Evolutionary conservation across 2,329 filamentous ascomycete species (phyloP).

Genomic region (Graphilbum fragrans): DNA sequence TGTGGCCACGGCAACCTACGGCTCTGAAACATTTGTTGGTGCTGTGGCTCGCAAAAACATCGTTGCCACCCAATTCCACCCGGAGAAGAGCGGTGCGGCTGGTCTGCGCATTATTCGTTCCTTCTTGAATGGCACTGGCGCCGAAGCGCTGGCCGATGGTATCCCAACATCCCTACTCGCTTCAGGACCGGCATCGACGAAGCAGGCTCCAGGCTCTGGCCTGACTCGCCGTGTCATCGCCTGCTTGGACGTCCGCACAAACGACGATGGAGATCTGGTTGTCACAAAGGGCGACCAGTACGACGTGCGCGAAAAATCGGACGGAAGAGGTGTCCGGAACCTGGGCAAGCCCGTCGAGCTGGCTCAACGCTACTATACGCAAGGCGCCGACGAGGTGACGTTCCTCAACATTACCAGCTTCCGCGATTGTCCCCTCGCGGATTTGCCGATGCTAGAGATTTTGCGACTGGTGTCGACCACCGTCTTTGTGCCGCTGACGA

Average conservation of each 20-base stretch:
- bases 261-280: conserved; percentile 87
- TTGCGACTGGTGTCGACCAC: conserved; percentile 75
- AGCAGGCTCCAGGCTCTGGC: conserved; percentile 27
- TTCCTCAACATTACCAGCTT: conserved; percentile 99
- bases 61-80: conserved; percentile 91
- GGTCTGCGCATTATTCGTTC: conserved; percentile 74
- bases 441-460: conserved; percentile 93
- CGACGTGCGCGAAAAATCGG: conserved; percentile 83
- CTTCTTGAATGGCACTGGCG: conserved; percentile 65
- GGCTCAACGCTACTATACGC: conserved; percentile 86
- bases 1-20: conserved; percentile 84
- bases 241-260: conserved; percentile 88
- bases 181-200: neutral
- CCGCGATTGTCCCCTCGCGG: conserved; percentile 83
- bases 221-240: conserved; percentile 91
- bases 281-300: conserved; percentile 99
- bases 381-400: conserved; percentile 91
- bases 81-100: conserved; percentile 89
- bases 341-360: conserved; percentile 94
- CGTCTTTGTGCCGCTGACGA: conserved; percentile 90
- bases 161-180: conserved; percentile 10
- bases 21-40: conserved; percentile 79
- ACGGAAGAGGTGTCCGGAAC: conserved; percentile 64
- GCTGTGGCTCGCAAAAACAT: conserved; percentile 78
- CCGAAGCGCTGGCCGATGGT: conserved; percentile 31